Percentiles rank a stretch among this genome's conserved stretches.
phyloP scores from a whole-genome alignment of 768 basidiomycete genomes.

The Termitomyces sp. region DNA sequence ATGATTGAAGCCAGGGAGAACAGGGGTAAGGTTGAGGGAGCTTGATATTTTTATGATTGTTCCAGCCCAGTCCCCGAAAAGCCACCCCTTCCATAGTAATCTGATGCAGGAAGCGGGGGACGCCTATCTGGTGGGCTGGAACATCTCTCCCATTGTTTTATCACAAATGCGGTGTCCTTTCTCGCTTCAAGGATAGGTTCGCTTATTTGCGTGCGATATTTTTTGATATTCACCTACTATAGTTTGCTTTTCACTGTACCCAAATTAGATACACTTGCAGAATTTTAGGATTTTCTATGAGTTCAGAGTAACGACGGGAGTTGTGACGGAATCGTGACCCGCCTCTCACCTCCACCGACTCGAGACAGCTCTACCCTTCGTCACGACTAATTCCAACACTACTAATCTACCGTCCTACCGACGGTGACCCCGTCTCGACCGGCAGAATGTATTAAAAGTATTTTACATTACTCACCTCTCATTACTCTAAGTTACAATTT shows the following conservation, averaged over 20 bases:
- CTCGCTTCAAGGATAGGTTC: not conserved
- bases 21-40: conserved; percentile 54
- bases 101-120: not conserved
- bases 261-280: conserved; percentile 2
- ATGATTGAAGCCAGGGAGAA: conserved; percentile 66
- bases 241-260: conserved; percentile 13
- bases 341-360: no score
- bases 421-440: no score
- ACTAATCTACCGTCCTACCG: no score
- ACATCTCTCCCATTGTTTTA: conserved; percentile 21
- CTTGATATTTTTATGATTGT: conserved; percentile 33
- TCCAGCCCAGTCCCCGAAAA: conserved; percentile 1
- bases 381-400: no score
- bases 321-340: no score
- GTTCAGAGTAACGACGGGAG: not conserved
- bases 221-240: conserved; percentile 7
- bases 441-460: no score
- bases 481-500: no score
- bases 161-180: conserved; percentile 7
- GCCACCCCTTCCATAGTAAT: not conserved
- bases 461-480: no score
- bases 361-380: no score
- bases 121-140: conserved; percentile 21
- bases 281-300: conserved; percentile 6
- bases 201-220: not conserved